Conservation (phyloP, 805 yeast genomes). For the Jamesozyma spencerorum region DNA sequence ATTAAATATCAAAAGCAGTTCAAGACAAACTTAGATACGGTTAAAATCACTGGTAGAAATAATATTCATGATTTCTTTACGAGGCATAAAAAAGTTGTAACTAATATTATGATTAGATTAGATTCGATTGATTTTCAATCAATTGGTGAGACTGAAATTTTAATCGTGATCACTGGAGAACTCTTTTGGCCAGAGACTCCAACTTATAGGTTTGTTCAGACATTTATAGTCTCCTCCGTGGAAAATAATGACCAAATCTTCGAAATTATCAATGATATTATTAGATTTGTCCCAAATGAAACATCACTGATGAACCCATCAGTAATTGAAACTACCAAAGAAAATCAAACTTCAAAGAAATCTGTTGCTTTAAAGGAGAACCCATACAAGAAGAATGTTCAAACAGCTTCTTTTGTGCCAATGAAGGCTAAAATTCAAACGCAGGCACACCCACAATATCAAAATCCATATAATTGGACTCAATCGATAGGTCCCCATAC, state of each 20-base stretch:
- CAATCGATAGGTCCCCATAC: no score
- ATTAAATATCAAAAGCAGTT: constrained; percentile 28
- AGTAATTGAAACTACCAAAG: no score
- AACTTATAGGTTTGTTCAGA: constrained; percentile 53
- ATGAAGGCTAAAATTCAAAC: no score
- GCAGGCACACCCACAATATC: no score
- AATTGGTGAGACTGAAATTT: not conserved
- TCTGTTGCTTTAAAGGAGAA: no score
- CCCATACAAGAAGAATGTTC: no score
- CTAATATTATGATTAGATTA: constrained; percentile 30
- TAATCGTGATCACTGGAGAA: constrained; percentile 3
- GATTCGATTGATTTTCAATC: constrained; percentile 2
- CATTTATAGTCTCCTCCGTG: constrained; percentile 49
- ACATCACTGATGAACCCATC: no score
- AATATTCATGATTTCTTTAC: constrained; percentile 35
- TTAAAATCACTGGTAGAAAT: constrained; percentile 28
- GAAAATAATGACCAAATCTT: constrained; percentile 36
- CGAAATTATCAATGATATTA: constrained; percentile 58
- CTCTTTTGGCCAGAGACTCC: constrained; percentile 32
- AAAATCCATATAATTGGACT: no score
- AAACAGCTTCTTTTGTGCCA: no score
- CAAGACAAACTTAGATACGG: constrained; percentile 25
- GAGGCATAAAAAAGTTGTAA: constrained; percentile 30
- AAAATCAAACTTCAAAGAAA: no score
- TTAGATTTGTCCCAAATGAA: constrained; percentile 44